Evolutionary conservation across 2,329 filamentous ascomycete genomes (phyloP), one percentile per base, ranked within the genome.

Genomic region (Fusarium redolens): DNA sequence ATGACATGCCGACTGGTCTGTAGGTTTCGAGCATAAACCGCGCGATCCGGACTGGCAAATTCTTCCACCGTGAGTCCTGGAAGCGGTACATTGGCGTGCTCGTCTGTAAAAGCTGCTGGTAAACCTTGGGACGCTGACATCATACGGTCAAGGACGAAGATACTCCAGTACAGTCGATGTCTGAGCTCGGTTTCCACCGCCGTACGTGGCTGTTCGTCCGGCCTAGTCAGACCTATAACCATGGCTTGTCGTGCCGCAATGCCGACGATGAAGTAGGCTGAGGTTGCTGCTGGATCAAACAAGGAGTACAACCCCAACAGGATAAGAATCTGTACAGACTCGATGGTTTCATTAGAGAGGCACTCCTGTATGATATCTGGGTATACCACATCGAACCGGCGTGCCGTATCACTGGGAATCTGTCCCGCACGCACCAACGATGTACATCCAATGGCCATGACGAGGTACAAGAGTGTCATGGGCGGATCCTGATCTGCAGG

Each of bases 371-470:
- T 80, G 59, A 85, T 83, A 35, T 82, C 81, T 17, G 79, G 75
- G 58, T 83, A 85, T 10, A 79, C 79, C 28, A 83, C 79, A 33
- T 82, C 77, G 50, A 84, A 84, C 37, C 74, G 78, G 12, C 75
- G 75, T 2, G 75, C 76, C 69, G 69, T 75, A 20, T 80, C 80
- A 20, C 77, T 73, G 4, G 83, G 79, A 3, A 84, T 78, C 61
- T 85, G 81, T 2, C 83, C 83, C 3, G 83, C 83, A 3, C 84
- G 78, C 65, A 84, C 80, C 22, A 86, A 72, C 0, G 83, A 85
- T 0, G 83, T 85, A 57, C 82, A 84, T 0, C 84, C 84, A 41
- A 86, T 85, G 30, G 84, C 84, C 82, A 85, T 85, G 69, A 85
- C 79, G 8, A 86, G 80, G 65, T 83, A 84, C 6, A 85, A 69